Conservation (phyloP, 805 yeast genomes). For the Suhomyces sp. region DNA sequence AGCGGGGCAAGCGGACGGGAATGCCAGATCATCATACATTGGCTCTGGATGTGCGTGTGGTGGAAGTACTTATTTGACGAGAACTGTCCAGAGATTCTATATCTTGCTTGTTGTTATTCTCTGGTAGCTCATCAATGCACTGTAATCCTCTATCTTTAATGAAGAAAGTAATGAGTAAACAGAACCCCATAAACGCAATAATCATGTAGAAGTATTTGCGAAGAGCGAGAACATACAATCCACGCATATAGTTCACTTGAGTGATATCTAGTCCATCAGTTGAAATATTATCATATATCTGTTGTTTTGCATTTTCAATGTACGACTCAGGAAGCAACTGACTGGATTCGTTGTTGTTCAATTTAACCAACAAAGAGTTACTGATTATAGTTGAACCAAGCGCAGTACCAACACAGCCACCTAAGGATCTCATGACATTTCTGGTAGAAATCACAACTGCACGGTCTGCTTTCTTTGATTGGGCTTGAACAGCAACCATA, state of each 20-base stretch:
- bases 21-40: conserved; percentile 1
- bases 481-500: conserved; percentile 56
- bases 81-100: conserved; percentile 11
- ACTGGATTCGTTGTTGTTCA: conserved; percentile 10
- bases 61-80: conserved; percentile 4
- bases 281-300: conserved; percentile 31
- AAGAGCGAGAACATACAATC: conserved; percentile 22
- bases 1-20: too few relatives aligned
- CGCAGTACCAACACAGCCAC: conserved; percentile 63
- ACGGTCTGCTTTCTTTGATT: conserved; percentile 49
- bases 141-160: conserved; percentile 41
- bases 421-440: conserved; percentile 56
- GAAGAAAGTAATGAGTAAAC: conserved; percentile 23
- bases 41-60: conserved; percentile 2
- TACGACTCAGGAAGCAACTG: conserved; percentile 14
- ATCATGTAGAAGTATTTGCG: conserved; percentile 20
- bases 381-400: conserved; percentile 39
- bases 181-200: conserved; percentile 23
- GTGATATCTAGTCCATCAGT: conserved; percentile 17
- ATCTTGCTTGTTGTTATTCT: conserved; percentile 3
- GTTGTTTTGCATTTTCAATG: conserved; percentile 9
- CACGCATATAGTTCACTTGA: conserved; percentile 16
- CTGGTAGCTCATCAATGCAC: conserved; percentile 30
- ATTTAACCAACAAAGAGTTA: conserved; percentile 29
- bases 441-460: conserved; percentile 60